A percentile compares a stretch with the other conserved stretches of the same genome.
These are phyloP conservation scores for Fistulina hepatica DNA, from an alignment of 1,284 basidiomycete species.

Conservation along the genomic window DNA sequence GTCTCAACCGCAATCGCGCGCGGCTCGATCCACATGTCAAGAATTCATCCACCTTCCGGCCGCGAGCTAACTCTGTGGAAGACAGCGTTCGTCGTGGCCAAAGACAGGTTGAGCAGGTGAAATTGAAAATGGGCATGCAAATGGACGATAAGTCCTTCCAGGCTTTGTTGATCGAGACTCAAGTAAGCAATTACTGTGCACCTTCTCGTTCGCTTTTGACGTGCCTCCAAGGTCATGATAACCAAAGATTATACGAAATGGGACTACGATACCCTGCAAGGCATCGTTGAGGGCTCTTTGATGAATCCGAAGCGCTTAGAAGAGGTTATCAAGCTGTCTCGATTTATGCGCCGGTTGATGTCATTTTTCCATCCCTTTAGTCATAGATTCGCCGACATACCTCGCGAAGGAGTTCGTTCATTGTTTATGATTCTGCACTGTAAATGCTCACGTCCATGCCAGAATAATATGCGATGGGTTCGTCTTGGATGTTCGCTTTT, in stretches of 20 bases:
- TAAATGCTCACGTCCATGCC: conserved; percentile 6
- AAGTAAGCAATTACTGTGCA: conserved; percentile 34
- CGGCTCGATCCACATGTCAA: conserved; percentile 42
- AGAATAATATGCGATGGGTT: conserved; percentile 80
- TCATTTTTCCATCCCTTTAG: conserved; percentile 89
- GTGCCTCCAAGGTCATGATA: conserved; percentile 55
- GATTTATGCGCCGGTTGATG: conserved; percentile 81
- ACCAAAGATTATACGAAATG: conserved; percentile 89
- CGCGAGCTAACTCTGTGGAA: conserved; percentile 76
- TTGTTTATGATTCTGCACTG: not conserved
- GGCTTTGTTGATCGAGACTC: conserved; percentile 70
- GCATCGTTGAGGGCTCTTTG: conserved; percentile 87
- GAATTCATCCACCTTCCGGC: conserved; percentile 4
- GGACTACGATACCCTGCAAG: conserved; percentile 84
- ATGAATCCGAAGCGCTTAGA: conserved; percentile 91
- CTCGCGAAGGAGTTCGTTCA: conserved; percentile 50
- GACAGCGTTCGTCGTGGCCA: conserved; percentile 84
- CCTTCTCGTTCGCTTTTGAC: conserved; percentile 12
- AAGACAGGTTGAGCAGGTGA: conserved; percentile 82
- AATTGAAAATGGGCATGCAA: conserved; percentile 80
- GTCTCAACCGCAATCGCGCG: conserved; percentile 77
- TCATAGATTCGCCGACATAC: conserved; percentile 78
- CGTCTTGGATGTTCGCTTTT: conserved; percentile 74
- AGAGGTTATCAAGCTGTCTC: conserved; percentile 85
- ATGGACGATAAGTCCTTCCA: conserved; percentile 92